Evolutionary conservation across 345 rosid species (phyloP), one percentile per base, ranked within the genome.

Genomic region (Noccaea caerulescens): DNA sequence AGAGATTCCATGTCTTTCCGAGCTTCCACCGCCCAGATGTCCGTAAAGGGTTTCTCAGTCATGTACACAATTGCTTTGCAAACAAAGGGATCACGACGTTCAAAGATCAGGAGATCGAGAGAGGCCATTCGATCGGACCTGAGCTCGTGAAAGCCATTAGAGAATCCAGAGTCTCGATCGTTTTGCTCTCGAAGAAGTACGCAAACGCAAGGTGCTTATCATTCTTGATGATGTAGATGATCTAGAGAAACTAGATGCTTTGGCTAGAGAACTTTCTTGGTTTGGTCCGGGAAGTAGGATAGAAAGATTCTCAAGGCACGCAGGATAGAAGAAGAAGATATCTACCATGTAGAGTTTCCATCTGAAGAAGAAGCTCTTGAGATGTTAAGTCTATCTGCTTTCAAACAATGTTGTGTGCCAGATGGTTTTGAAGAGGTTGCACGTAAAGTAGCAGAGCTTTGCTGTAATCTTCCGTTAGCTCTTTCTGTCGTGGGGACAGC

Each of bases 381-480:
- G 53, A 73, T 77, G 2, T 55, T 77, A 3, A 8, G 16, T 49
- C 7, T 3, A 0, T 9, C 25, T 16, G 76, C 79, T 3, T 73
- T 77, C 2, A 20, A 36, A 4, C 1, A 46, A 11, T 38, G 55
- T 2, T 64, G 32, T 3, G 0, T n/a, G 32, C 10, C 0, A n/a
- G 5, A 6, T 8, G 58, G 54, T 23, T 71, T 16, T 39, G 11
- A 36, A 33, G 49, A 36, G 41, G 7, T 76, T 1, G 59, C 81
- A 8, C 43, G 42, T 0, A 49, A 3, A 8, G 34, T 74, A 10
- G 12, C 41, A 3, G 0, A 6, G 1, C 0, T 70, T 43, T 79
- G 72, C 1, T 7, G 69, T 1, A 70, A 82, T 0, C 41, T 79
- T 52, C 86, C 81, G 0, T 14, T 81, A 20, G 77, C 80, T 3